Evolutionary conservation across 2,329 filamentous ascomycete species (phyloP), one percentile per base, ranked within the genome.

Genomic region (Fusarium sp.): DNA sequence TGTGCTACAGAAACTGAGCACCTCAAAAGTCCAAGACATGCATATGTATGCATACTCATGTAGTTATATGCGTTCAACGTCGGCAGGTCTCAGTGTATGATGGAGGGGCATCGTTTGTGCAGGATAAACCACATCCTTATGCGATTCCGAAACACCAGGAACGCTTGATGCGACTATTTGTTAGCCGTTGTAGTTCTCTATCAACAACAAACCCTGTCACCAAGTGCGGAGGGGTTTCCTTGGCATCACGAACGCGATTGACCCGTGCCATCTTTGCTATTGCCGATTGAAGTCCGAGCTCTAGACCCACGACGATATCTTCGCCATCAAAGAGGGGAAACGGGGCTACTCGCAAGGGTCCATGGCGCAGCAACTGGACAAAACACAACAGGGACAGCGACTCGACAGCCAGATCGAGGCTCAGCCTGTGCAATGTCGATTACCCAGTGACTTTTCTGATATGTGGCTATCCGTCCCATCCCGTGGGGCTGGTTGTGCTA

Each of bases 391-490:
- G 39, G 67, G 47, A 44, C 31, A 54, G 51, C 38, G 39, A 42
- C 63, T 60, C 59, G 38, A 52, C 47, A 57, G 63, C 47, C 36
- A 56, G 66, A 60, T 69, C 66, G 36, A 60, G 48, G 48, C 49
- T 51, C 64, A 54, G 55, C 41, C 39, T 55, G 44, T 39, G 52
- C 68, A 41, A 59, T 56, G 42, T 63, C 33, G 51, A 69, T 55
- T 55, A 57, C 55, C 72, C 64, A 67, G 72, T 75, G 72, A 75
- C 72, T 70, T 61, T 44, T 36, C 57, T 35, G 39, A 60, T 58
- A 75, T 75, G 72, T 75, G 72, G 72, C 65, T 75, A 75, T 54
- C 72, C 69, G 72, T 63, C 39, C 36, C 41, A 42, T 68, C 31
- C 48, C 72, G 65, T 74, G 72, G 72, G 69, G 72, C 63, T 52